Conservation (phyloP, 2,329 filamentous ascomycete genomes). For the Aspergillus transmontanensis region DNA sequence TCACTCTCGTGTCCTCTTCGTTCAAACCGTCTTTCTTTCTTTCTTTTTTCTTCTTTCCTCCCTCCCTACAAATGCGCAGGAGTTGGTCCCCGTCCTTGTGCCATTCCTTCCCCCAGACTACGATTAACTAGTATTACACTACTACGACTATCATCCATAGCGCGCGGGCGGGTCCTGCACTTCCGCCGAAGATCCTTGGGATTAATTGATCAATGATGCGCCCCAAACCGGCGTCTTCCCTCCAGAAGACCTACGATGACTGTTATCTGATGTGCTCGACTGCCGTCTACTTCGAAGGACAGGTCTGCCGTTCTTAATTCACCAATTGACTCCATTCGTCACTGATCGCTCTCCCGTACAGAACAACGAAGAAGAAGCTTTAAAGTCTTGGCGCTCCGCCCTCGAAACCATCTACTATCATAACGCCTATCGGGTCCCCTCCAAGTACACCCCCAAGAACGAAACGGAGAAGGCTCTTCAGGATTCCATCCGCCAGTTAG, state of each 20-base stretch:
- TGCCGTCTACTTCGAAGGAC: slow-evolving; percentile 91
- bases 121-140: neutral
- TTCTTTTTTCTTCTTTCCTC: neutral
- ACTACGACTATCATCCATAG: slow-evolving; percentile 18
- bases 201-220: slow-evolving; percentile 48
- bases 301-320: slow-evolving; percentile 57
- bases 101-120: neutral
- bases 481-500: slow-evolving; percentile 78
- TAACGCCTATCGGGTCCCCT: slow-evolving; percentile 72
- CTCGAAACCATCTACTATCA: slow-evolving; percentile 88
- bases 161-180: slow-evolving; percentile 28
- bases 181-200: slow-evolving; percentile 14
- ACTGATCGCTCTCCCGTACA: slow-evolving; percentile 41
- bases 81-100: neutral
- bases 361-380: slow-evolving; percentile 89
- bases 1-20: neutral
- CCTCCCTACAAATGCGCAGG: neutral
- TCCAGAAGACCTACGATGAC: slow-evolving; percentile 98
- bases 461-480: slow-evolving; percentile 83
- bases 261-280: slow-evolving; percentile 94
- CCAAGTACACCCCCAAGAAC: slow-evolving; percentile 69
- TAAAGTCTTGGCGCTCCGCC: slow-evolving; percentile 85
- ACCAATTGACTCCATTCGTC: neutral
- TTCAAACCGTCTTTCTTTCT: slow-evolving; percentile 1
- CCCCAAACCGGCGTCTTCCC: slow-evolving; percentile 66